Percentiles rank a stretch among this genome's conserved stretches.
Evolutionary conservation across 2,329 filamentous ascomycete genomes (phyloP).

Genomic region (Cordyceps javanica): DNA sequence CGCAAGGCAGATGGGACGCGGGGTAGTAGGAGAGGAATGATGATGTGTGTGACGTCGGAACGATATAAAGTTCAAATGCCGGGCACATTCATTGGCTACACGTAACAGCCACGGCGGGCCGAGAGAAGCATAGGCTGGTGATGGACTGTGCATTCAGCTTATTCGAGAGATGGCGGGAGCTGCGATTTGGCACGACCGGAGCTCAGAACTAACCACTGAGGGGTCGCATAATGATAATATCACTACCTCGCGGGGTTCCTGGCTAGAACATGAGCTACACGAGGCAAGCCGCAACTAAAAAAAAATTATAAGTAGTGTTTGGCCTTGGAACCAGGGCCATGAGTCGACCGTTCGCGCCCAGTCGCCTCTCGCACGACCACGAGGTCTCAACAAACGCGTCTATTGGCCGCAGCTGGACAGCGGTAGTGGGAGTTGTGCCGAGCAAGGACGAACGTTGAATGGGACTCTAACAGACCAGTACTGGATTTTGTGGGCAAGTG

Average conservation of each 20-base stretch:
- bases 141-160: background rate
- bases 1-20: background rate
- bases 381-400: constrained; percentile 10
- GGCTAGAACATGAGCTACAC: background rate
- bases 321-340: background rate
- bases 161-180: background rate
- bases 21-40: background rate
- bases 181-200: background rate
- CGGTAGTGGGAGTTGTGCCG: background rate
- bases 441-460: background rate
- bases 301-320: background rate
- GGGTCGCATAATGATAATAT: background rate
- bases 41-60: background rate
- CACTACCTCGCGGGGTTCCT: background rate
- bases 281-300: background rate
- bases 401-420: constrained; percentile 6
- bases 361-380: constrained; percentile 10
- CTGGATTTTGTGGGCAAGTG: background rate
- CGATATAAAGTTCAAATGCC: background rate
- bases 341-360: background rate
- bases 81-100: background rate
- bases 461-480: background rate
- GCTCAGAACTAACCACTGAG: background rate
- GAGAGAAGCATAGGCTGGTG: background rate
- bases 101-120: background rate